Evolutionary conservation across 2,329 filamentous ascomycete species (phyloP), one percentile per base, ranked within the genome.

Genomic region (Talaromyces amestolkiae): DNA sequence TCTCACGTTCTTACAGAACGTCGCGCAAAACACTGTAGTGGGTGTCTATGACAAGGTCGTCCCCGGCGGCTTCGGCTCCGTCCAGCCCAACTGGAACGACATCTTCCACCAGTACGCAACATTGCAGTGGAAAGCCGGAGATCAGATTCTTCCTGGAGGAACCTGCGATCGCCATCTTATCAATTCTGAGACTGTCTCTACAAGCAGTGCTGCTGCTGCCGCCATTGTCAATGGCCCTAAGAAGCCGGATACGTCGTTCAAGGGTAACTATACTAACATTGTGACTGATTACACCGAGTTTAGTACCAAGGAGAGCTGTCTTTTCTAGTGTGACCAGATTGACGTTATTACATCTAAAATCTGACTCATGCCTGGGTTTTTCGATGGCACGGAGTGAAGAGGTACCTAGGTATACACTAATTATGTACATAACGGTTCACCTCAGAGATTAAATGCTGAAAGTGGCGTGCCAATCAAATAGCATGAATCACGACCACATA

Each of bases 31-130:
- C 35, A 65, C 63, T 43, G 63, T 65, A 15, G 56, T 65, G 15
- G 22, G 63, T 51, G 58, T 65, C 13, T 65, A 65, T 43, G 63
- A 65, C 45, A 65, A 65, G 24, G 63, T 65, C 17, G 58, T 61
- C 24, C 43, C 56, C 5, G 58, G 63, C n/a, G 63, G 63, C n/a
- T 65, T 65, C 24, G 31, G 19, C 11, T 49, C 41, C 11, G 45
- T 24, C 27, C 63, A 65, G 47, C 58, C 63, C 15, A 56, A 54
- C 43, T 65, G 45, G 54, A 53, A 61, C 7, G 27, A 53, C 24
- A 61, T 65, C 58, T 53, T 65, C 47, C 63, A 65, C 27, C 63
- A 61, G 33, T 65, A 65, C 45, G 45, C 63, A 37, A 65, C 63
- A 11, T 22, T 65, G 2, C 63, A 65, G 9, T 31, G 27, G 43